Base-by-base conservation (phyloP, 73 alveolate species). In the Tetrahymena thermophila region DNA sequence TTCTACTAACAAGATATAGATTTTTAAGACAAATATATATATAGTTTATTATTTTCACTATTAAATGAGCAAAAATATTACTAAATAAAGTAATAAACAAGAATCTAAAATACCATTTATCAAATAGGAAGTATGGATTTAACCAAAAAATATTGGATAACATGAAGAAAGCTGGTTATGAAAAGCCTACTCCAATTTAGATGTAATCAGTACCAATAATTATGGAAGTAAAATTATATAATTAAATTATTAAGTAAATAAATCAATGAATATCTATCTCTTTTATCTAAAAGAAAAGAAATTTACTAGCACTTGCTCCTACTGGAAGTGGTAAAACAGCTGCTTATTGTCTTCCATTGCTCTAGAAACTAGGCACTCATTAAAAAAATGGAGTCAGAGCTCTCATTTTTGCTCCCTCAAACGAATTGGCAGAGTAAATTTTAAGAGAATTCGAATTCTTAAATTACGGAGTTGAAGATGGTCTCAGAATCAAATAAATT, bases 361-460 rank as follows among this genome's bases (percentile, higher is more conserved):
- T 97, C 7, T 31, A 85, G 21, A 50, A 56, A 37, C 40, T 94
- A 94, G 96, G 34, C 38, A 71, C 50, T 35, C 94, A 94, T 84
- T 56, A 93, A 95, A 94, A 96, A 84, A 96, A 96, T 35, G 97
- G 98, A 14, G 96, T 97, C 28, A 95, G 96, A 96, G 97, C 98
- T 28, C 93, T 98, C 34, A 95, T 98, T 56, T 89, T 97, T 44
- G 97, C 98, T 17, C 98, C 98, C 8, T 96, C 98, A 13, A 96
- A 97, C 93, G 99, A 97, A 95, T 95, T 98, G 11, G 98, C 98
- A 34, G 95, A 95, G 21, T 97, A 98, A 94, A 85, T 97, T 34
- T 95, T 57, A 50, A 97, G 97, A 93, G 98, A 97, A 94, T 40
- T 97, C 34, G 85, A 93, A 21, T 71, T 71, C 89, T 28, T 71